Evolutionary conservation across 805 yeast species (phyloP), one percentile per base, ranked within the genome.

Genomic region (Yamadazyma endophytica): DNA sequence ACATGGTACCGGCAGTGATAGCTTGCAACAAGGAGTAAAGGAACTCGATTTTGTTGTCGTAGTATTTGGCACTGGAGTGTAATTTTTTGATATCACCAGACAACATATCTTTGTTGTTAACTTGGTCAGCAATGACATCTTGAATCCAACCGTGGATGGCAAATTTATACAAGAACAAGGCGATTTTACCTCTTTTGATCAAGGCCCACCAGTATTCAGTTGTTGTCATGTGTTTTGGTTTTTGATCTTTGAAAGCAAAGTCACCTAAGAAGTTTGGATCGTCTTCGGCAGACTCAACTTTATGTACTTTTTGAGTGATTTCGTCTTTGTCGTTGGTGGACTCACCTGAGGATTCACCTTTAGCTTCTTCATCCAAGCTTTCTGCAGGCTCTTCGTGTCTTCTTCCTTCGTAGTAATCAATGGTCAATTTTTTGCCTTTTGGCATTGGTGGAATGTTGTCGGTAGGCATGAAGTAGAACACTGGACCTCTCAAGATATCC

Each of bases 1-100:
- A 81, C 81, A 81, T 80, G 30, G 87, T 81, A 44, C 78, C 72
- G 11, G 90, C 89, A 24, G 89, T 81, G 40, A 81, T 56, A 31
- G 77, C 79, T 58, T 82, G 90, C 33, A 80, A 61, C 40, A 80
- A 61, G 3, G 89, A 75, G 53, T 73, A 82, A 42, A 82, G 56
- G 53, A 70, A 78, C 58, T 82, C 90, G 36, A 78, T 62, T 54
- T 77, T 77, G 70, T 75, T 77, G 52, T 80, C 84, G 56, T 82
- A 82, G 47, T 69, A 75, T 54, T 76, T 78, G 37, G 87, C 76
- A 36, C 63, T 62, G 20, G 62, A 42, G 53, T 79, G 84, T 70
- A 79, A 64, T 16, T 47, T 55, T 28, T 59, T 55, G 29, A 80
- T 57, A 40, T 68, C 65, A 35, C 70, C 71, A 18, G 75, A 53